Evolutionary conservation across 257 asterid genomes (phyloP).

Genomic region (Penstemon eatonii): DNA sequence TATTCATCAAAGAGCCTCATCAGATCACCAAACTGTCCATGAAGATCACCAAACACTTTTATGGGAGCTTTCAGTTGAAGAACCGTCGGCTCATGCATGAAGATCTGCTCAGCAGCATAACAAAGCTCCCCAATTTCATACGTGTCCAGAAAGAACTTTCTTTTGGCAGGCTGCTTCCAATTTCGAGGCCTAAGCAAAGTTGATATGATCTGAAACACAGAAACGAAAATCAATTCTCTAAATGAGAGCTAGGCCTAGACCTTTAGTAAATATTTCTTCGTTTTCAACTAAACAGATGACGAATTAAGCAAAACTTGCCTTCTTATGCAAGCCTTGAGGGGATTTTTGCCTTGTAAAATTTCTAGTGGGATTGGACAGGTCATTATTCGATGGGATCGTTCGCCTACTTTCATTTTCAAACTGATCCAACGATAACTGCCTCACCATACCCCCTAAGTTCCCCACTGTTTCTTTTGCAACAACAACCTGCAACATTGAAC

Average conservation of each 20-base stretch:
- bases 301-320: slow-evolving; percentile 53
- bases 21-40: slow-evolving; percentile 98
- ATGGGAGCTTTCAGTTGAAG: slow-evolving; percentile 98
- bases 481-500: slow-evolving; percentile 72
- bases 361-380: slow-evolving; percentile 76
- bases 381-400: slow-evolving; percentile 76
- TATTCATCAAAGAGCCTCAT: slow-evolving; percentile 99
- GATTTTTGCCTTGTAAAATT: slow-evolving; percentile 79
- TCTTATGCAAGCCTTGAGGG: slow-evolving; percentile 98
- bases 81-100: slow-evolving; percentile 95
- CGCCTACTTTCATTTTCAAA: slow-evolving; percentile 98
- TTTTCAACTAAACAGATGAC: not conserved
- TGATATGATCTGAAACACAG: slow-evolving; percentile 70
- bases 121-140: slow-evolving; percentile 98
- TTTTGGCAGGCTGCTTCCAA: slow-evolving; percentile 90
- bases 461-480: slow-evolving; percentile 96
- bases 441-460: slow-evolving; percentile 95
- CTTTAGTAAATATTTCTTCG: not conserved
- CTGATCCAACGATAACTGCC: slow-evolving; percentile 96
- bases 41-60: slow-evolving; percentile 98
- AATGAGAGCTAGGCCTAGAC: slow-evolving; percentile 17
- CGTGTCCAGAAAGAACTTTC: slow-evolving; percentile 94
- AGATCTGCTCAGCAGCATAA: slow-evolving; percentile 97
- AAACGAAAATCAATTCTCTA: slow-evolving; percentile 20
- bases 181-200: slow-evolving; percentile 89